Evolutionary conservation across 352 stramenopile genomes (phyloP), one percentile per base, ranked within the genome.

Genomic region (Phytophthora aleatoria): DNA sequence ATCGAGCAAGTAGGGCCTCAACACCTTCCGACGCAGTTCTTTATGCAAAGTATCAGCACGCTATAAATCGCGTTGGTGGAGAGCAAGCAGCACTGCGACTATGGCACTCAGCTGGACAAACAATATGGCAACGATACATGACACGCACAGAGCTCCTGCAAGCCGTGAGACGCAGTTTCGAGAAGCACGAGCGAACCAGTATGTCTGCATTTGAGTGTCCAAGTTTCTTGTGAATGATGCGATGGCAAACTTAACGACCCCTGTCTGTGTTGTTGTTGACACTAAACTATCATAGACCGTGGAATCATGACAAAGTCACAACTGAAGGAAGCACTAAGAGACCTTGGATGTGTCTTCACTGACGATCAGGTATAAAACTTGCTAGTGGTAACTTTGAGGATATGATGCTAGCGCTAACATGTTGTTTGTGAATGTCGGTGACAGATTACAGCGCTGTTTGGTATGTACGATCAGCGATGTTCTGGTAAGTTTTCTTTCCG

Each of bases 141-240:
- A 81, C 75, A 50, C 76, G 76, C 28, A 87, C 76, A 3, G 78
- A 85, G 31, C 50, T 87, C 3, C 39, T 88, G 26, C 77, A 87
- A 60, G 50, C 67, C 5, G 61, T 88, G 31, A 81, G 81, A 20
- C 72, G 78, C 45, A 86, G 70, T 56, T 88, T 90, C 50, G 78
- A 88, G 56, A 86, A 83, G 39, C 77, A 77, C 33, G 80, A 87
- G 24, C 59, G 54, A 12, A 57, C 74, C 41, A 85, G 76, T 85
- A 57, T n/a, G 35, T 20, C 20, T 20, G 20, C 42, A 73, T 61
- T 50, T 27, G 43, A 5, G 11, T 15, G 15, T 33, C 33, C 33
- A 12, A 26, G 33, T 48, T 57, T 47, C 3, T 45, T 35, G 39
- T 44, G 15, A 47, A 27, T 47, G 41, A 47, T 47, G 31, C 6